Evolutionary conservation across 306 rosid species (phyloP).

Genomic region (Prunus armeniaca): DNA sequence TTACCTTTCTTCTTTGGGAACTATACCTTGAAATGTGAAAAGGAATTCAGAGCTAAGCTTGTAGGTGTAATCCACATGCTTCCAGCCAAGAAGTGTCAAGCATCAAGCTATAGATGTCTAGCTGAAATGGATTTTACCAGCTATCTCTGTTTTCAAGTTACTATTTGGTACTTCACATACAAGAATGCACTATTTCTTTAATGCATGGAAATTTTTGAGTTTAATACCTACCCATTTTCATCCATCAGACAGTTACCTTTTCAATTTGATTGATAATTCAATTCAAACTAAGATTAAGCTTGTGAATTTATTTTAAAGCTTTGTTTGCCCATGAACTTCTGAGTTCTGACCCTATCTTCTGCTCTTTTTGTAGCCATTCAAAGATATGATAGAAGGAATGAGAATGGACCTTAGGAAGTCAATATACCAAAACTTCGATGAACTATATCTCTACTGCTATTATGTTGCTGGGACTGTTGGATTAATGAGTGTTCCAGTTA

Average conservation of each 20-base stretch:
- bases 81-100: neutral
- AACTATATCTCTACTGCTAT: conserved; percentile 89
- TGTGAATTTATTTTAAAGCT: neutral
- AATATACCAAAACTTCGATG: conserved; percentile 77
- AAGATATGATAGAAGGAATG: conserved; percentile 98
- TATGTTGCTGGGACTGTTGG: conserved; percentile 97
- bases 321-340: neutral
- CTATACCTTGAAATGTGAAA: neutral
- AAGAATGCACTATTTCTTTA: neutral
- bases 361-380: conserved; percentile 62
- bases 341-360: neutral
- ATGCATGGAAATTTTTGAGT: no score
- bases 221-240: neutral
- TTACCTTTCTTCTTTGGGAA: neutral
- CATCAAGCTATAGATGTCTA: neutral
- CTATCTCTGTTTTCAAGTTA: neutral
- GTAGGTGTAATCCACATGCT: neutral
- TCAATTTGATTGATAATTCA: neutral
- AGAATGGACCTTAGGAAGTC: conserved; percentile 79
- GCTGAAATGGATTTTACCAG: neutral
- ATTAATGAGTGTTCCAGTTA: conserved; percentile 94
- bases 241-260: neutral
- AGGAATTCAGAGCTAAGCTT: neutral
- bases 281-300: neutral
- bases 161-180: neutral